Base-by-base conservation (phyloP, 345 rosid genomes). In the Eucalyptus marginata region DNA sequence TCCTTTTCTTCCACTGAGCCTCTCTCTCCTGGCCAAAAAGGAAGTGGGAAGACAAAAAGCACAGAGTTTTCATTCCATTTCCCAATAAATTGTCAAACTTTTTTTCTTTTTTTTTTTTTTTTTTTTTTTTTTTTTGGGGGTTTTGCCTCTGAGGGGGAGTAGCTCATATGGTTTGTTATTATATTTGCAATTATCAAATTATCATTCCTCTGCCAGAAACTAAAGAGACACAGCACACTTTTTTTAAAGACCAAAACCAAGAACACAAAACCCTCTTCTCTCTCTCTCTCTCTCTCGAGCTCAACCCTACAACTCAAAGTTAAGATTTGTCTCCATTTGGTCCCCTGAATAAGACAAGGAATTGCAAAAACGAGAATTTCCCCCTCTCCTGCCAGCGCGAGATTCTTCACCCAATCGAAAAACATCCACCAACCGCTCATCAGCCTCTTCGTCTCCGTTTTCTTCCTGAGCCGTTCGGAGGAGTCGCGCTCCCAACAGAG, bases 81-180 rank as follows among this genome's bases (percentile, higher is more conserved):
- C 83, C 47, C 47, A 76, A 76, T 18, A 76, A 76, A 36, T 76
- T 76, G 40, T 40, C 27, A 76, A 10, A 36, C 27, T 36, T 10
- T 9, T 17, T 36, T 68, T 36, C 5, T 5, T 3, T 2, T 15
- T 4, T 0, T 8, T 0, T 18, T 18, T 3, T 20, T 36, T 7
- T 43, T 43, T 5, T 11, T 1, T 0, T 25, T 27, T 13, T 13
- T 18, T 5, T 27, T 27, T 3, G 12, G 3, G 14, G 14, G 29
- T 12, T 29, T 62, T 62, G 31, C 4, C 33, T 29, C 33, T 27
- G 68, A 62, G 15, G 68, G 31, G 31, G 68, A 29, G 33, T 62
- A 27, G 68, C 68, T 59, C 76, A n/a, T 36, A 5, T 40, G 27
- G 15, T 36, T 76, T 56, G 62, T 24, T 36, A 76, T 76, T 76